phyloP scores from a whole-genome alignment of 2,329 filamentous ascomycete species.

The Ophiocordyceps polyrhachis-furcata region DNA sequence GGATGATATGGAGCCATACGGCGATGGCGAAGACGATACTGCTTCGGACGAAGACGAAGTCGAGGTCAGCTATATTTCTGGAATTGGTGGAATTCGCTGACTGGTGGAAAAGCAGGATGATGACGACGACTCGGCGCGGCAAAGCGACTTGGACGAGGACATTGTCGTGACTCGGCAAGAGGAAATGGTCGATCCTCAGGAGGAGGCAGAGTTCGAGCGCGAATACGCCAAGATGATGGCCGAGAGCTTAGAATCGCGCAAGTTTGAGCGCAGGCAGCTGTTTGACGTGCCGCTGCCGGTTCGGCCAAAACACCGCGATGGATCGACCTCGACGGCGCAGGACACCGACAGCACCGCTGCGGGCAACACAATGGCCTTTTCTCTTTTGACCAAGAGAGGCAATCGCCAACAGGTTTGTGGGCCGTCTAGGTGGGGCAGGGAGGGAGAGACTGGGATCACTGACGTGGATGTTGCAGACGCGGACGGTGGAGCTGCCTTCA shows the following conservation, averaged over 20 bases:
- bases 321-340: constrained; percentile 13
- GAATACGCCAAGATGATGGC: constrained; percentile 98
- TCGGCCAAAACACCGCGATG: constrained; percentile 48
- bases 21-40: constrained; percentile 41
- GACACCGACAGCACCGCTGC: constrained; percentile 7
- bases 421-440: too few species aligned
- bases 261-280: constrained; percentile 83
- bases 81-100: background rate
- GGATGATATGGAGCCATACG: constrained; percentile 43
- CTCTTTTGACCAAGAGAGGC: constrained; percentile 83
- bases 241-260: constrained; percentile 86
- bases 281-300: constrained; percentile 98
- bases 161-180: constrained; percentile 85
- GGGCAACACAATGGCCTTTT: constrained; percentile 74
- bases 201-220: constrained; percentile 91
- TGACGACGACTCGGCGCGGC: constrained; percentile 28
- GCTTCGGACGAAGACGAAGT: constrained; percentile 39
- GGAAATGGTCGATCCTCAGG: constrained; percentile 79
- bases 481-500: constrained; percentile 72
- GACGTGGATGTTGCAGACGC: constrained; percentile 38
- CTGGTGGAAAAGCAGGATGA: constrained; percentile 20
- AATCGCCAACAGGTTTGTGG: constrained; percentile 69
- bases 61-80: constrained; percentile 21
- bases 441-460: background rate
- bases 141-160: constrained; percentile 62